Evolutionary conservation across 805 yeast genomes (phyloP).

Genomic region (Nakazawaea wyomingensis): DNA sequence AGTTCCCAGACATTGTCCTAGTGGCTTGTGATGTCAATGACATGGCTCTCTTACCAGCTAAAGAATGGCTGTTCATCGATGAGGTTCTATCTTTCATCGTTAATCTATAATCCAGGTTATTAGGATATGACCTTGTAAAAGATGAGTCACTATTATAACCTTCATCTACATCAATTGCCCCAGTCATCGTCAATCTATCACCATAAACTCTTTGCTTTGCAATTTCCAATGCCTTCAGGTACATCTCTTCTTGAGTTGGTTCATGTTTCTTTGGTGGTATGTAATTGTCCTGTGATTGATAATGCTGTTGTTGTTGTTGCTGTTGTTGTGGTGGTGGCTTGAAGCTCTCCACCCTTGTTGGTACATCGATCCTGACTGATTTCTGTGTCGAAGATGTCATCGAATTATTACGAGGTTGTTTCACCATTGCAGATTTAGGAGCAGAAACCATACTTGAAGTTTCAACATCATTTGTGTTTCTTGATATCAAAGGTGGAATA

Average conservation of each 20-base stretch:
- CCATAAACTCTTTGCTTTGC: constrained; percentile 58
- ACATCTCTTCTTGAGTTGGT: constrained; percentile 45
- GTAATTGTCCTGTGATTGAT: not conserved
- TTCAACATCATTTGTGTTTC: not conserved
- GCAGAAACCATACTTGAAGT: not conserved
- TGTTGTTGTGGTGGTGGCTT: not conserved
- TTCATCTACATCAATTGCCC: constrained; percentile 2
- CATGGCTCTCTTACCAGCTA: constrained; percentile 11
- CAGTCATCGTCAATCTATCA: constrained; percentile 13
- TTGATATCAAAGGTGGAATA: not conserved
- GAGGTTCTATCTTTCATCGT: not conserved
- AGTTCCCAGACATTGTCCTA: constrained; percentile 11
- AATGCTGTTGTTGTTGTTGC: not conserved
- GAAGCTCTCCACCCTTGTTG: not conserved
- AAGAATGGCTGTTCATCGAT: not conserved
- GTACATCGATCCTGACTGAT: constrained; percentile 10
- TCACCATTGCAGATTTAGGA: not conserved
- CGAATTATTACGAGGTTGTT: constrained; percentile 4
- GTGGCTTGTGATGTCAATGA: constrained; percentile 10
- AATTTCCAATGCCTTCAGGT: constrained; percentile 47
- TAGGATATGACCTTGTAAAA: constrained; percentile 4
- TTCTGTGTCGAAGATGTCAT: constrained; percentile 11
- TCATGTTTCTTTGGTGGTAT: not conserved
- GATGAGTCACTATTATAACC: constrained; percentile 12
- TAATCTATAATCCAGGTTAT: no score